Evolutionary conservation across 257 asterid genomes (phyloP).

Genomic region (Solanum raphanifolium): DNA sequence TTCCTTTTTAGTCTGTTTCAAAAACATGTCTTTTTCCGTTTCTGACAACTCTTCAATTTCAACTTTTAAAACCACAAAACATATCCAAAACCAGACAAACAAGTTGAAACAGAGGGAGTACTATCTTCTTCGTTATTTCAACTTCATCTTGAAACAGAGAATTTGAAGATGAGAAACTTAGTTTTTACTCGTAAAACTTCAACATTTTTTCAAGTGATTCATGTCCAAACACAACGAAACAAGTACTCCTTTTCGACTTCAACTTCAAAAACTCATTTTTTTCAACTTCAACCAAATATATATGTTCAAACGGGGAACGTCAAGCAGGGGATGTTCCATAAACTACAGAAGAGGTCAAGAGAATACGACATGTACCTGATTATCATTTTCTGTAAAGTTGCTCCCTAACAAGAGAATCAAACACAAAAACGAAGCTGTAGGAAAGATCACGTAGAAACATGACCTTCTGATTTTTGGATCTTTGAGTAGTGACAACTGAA

Average conservation of each 20-base stretch:
- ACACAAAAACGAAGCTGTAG: conserved; percentile 26
- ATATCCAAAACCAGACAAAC: neutral
- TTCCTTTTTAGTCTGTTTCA: neutral
- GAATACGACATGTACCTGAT: conserved; percentile 23
- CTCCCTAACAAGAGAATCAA: conserved; percentile 27
- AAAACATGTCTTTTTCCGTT: neutral
- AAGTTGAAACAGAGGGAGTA: neutral
- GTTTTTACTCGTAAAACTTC: neutral
- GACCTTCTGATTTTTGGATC: conserved; percentile 29
- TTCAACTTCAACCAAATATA: neutral
- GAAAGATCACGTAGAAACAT: conserved; percentile 22
- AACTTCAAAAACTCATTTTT: neutral
- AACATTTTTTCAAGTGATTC: neutral
- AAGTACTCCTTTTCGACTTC: neutral
- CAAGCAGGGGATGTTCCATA: neutral
- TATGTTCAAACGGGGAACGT: neutral
- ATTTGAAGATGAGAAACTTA: neutral
- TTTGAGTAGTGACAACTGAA: conserved; percentile 27
- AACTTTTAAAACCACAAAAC: neutral
- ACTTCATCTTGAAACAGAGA: neutral
- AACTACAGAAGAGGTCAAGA: neutral
- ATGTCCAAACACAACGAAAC: neutral
- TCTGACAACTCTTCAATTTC: neutral
- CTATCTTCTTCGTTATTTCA: neutral
- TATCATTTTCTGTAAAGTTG: conserved; percentile 11